A percentile compares a stretch with the other conserved stretches of the same genome.
phyloP scores from a whole-genome alignment of 2,329 filamentous ascomycete genomes.

The Exophiala dermatitidis region DNA sequence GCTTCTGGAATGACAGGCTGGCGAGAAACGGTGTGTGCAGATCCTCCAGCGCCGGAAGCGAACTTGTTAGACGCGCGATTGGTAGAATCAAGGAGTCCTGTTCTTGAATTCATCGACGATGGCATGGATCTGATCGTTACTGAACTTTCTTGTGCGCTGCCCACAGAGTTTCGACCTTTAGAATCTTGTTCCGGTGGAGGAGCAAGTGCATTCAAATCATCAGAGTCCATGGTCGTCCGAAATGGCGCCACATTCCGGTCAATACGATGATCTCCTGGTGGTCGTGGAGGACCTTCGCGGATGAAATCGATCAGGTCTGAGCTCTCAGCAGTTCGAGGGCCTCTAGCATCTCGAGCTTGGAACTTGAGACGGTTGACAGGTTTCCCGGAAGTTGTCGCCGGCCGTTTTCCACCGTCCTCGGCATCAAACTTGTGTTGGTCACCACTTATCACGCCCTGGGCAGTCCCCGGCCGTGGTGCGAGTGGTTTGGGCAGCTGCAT shows the following conservation, averaged over 20 bases:
- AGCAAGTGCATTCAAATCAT: slow-evolving; percentile 50
- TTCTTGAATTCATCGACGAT: slow-evolving; percentile 68
- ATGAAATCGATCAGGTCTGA: slow-evolving; percentile 95
- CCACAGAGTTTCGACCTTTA: slow-evolving; percentile 34
- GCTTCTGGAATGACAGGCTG: slow-evolving; percentile 29
- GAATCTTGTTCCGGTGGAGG: slow-evolving; percentile 28
- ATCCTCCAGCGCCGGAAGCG: slow-evolving; percentile 5
- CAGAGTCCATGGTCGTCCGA: slow-evolving; percentile 76
- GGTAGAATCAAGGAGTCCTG: slow-evolving; percentile 53
- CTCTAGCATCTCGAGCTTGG: slow-evolving; percentile 64
- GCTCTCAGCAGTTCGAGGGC: slow-evolving; percentile 58
- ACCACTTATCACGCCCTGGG: slow-evolving; percentile 8
- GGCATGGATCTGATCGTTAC: slow-evolving; percentile 47
- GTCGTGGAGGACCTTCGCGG: slow-evolving; percentile 67
- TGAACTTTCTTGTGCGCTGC: slow-evolving; percentile 42
- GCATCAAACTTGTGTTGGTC: background rate
- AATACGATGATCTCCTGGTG: slow-evolving; percentile 57
- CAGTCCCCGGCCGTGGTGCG: slow-evolving; percentile 15
- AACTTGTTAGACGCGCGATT: slow-evolving; percentile 26
- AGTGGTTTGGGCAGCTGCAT: slow-evolving; percentile 23
- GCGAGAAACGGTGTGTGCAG: slow-evolving; percentile 9
- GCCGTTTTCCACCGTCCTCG: slow-evolving; percentile 8
- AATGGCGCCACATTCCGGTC: slow-evolving; percentile 79
- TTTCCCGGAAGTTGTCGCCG: slow-evolving; percentile 12
- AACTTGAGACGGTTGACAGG: slow-evolving; percentile 41